Percentiles rank a stretch among this genome's conserved stretches.
Evolutionary conservation across 2,329 filamentous ascomycete genomes (phyloP).

Genomic region (Aspergillus sp.): DNA sequence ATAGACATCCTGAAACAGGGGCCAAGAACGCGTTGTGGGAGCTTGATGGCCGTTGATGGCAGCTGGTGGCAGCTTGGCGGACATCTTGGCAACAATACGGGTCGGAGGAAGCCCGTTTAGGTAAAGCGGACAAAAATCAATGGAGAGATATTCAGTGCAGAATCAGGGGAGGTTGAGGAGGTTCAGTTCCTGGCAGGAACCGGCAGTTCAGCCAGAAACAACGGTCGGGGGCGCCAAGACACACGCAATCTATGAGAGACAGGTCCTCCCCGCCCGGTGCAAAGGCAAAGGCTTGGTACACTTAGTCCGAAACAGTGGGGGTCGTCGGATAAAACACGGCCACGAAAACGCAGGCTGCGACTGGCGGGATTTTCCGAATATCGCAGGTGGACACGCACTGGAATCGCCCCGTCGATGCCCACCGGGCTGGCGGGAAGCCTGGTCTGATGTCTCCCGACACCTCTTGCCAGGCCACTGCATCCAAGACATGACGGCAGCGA

Average conservation of each 20-base stretch:
- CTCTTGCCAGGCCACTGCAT: background rate
- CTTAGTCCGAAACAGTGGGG: slow-evolving; percentile 1
- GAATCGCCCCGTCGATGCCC: background rate
- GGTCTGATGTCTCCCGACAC: background rate
- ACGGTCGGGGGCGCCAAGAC: background rate
- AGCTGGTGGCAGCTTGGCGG: too few species aligned
- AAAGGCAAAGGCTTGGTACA: background rate
- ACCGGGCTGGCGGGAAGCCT: background rate
- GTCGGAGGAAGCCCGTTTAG: background rate
- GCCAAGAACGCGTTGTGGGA: background rate
- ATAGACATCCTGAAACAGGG: background rate
- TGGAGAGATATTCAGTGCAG: too few species aligned
- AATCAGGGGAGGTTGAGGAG: background rate
- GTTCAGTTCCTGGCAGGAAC: too few species aligned
- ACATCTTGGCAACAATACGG: too few species aligned
- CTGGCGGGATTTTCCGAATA: background rate
- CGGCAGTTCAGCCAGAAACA: too few species aligned
- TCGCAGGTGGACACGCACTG: background rate
- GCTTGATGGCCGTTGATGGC: too few species aligned
- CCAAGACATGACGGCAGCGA: background rate
- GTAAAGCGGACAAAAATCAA: background rate
- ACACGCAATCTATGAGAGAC: background rate
- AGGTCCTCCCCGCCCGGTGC: background rate
- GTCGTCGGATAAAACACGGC: background rate
- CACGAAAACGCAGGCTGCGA: too few species aligned